Conservation (phyloP, 345 rosid genomes). For the Schrenkiella parvula region DNA sequence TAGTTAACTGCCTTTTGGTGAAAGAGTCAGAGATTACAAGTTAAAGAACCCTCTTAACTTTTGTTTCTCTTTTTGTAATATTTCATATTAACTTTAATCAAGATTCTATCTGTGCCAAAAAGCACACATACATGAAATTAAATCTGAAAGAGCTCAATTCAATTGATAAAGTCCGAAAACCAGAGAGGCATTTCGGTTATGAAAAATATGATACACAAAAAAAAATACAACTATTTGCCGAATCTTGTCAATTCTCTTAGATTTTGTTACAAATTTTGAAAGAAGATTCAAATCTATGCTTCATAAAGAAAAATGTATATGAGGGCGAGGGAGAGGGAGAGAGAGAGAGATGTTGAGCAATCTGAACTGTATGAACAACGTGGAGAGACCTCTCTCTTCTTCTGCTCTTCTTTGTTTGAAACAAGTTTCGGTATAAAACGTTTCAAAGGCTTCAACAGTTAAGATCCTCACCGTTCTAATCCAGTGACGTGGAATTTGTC, state of each 20-base stretch:
- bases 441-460: background rate
- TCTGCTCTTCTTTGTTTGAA: constrained; percentile 6
- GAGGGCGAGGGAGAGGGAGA: background rate
- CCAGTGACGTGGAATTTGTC: constrained; percentile 44
- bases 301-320: background rate
- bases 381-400: constrained; percentile 6
- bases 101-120: background rate
- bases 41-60: background rate
- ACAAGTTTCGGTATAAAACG: background rate
- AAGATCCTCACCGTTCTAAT: constrained; percentile 38
- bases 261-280: constrained; percentile 22
- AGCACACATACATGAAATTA: background rate
- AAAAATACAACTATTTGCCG: background rate
- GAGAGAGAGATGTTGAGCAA: background rate
- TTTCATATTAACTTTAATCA: background rate
- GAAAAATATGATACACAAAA: background rate
- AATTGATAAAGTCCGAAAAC: background rate
- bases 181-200: background rate
- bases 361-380: constrained; percentile 21
- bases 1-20: background rate
- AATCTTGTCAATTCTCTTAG: background rate
- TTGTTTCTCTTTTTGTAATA: background rate
- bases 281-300: constrained; percentile 15
- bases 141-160: background rate
- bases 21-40: background rate